Conservation (phyloP, 306 rosid genomes). For the Glycine soja region DNA sequence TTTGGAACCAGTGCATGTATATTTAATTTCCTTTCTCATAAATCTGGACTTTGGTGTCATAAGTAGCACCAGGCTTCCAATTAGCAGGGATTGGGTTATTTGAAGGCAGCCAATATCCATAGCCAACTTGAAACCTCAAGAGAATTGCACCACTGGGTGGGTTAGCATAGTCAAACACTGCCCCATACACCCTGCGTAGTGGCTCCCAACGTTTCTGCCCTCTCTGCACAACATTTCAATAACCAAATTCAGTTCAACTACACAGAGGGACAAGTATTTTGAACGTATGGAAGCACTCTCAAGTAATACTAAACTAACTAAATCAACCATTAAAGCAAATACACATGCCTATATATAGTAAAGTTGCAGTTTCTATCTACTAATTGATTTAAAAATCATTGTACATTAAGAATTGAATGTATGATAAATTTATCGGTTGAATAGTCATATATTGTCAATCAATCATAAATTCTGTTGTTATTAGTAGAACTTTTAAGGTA, state of each 20-base stretch:
- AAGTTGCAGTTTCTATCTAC: too few relatives aligned
- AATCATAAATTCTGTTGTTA: too few relatives aligned
- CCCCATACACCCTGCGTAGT: slow-evolving; percentile 67
- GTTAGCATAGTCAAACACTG: slow-evolving; percentile 69
- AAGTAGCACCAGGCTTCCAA: slow-evolving; percentile 68
- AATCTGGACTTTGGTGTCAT: slow-evolving; percentile 58
- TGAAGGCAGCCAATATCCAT: slow-evolving; percentile 48
- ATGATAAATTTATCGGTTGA: neutral
- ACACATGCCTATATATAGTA: too few relatives aligned
- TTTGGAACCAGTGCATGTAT: neutral
- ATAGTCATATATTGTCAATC: too few relatives aligned
- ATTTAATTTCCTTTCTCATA: neutral
- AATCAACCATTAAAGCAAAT: too few relatives aligned
- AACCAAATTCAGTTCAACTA: neutral
- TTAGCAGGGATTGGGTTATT: slow-evolving; percentile 53
- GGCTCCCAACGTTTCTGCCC: slow-evolving; percentile 59
- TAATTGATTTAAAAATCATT: too few relatives aligned
- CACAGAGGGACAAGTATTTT: too few relatives aligned
- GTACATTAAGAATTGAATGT: neutral
- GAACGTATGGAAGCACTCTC: too few relatives aligned
- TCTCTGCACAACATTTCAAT: slow-evolving; percentile 23
- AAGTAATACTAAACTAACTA: too few relatives aligned
- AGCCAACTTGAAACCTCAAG: slow-evolving; percentile 62
- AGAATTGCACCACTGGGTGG: slow-evolving; percentile 62
- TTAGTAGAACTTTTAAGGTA: too few relatives aligned